These are phyloP conservation scores for Calonectria pseudoreteaudii DNA, from an alignment of 2,329 filamentous ascomycete species.

Conservation along the genomic window DNA sequence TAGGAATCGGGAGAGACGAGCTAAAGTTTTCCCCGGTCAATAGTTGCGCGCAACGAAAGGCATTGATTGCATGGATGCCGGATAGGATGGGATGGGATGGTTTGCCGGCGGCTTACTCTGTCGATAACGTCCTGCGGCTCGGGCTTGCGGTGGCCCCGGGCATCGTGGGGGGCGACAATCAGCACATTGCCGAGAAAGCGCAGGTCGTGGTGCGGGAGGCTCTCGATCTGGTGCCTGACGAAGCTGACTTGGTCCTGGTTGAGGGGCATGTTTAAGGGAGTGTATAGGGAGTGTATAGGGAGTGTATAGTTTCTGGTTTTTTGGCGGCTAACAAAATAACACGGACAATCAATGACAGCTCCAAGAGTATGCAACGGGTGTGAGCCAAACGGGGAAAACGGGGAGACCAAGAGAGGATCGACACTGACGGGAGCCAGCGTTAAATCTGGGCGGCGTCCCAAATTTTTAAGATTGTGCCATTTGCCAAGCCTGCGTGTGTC, in stretches of 20 bases:
- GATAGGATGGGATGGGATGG: background rate
- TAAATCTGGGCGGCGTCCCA: background rate
- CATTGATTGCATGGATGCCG: too few relatives aligned
- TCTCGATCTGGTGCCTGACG: background rate
- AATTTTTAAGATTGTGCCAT: slow-evolving; percentile 5
- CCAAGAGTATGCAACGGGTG: background rate
- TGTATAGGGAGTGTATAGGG: too few relatives aligned
- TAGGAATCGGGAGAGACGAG: slow-evolving; percentile 1
- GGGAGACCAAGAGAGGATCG: background rate
- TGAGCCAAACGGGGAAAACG: background rate
- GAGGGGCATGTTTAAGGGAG: background rate
- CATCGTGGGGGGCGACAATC: background rate
- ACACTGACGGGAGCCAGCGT: background rate
- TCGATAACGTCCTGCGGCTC: slow-evolving; percentile 3
- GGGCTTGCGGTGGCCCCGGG: background rate
- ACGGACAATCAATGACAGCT: background rate
- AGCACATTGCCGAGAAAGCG: slow-evolving; percentile 1
- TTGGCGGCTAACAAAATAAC: background rate
- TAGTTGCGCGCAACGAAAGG: too few relatives aligned
- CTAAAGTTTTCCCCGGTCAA: background rate
- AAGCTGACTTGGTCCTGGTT: background rate
- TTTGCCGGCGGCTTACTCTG: background rate
- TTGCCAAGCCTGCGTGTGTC: slow-evolving; percentile 8
- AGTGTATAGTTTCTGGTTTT: too few relatives aligned
- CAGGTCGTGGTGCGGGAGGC: background rate